A percentile compares a stretch with the other conserved stretches of the same genome.
These are phyloP conservation scores for Hyaloperonospora brassicae DNA, from an alignment of 352 stramenopile species.

Conservation along the genomic window DNA sequence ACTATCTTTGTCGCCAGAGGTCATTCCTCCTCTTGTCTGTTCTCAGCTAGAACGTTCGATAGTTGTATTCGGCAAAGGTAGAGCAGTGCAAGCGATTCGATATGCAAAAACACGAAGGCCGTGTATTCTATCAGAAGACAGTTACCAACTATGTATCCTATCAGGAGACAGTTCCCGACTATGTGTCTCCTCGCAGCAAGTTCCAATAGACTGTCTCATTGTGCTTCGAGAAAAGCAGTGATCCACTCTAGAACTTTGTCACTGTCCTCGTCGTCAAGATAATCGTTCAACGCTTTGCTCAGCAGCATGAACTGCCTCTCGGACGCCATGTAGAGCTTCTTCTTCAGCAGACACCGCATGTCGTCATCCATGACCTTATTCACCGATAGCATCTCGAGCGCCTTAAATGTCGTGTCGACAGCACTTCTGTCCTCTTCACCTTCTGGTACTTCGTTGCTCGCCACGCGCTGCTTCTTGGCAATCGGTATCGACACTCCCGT, in stretches of 20 bases:
- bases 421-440: constrained; percentile 8
- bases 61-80: constrained; percentile 13
- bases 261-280: constrained; percentile 29
- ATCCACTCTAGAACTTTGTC: constrained; percentile 62
- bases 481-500: constrained; percentile 80
- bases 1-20: constrained; percentile 35
- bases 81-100: too few relatives aligned
- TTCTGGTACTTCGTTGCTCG: constrained; percentile 3
- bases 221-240: constrained; percentile 46
- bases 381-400: constrained; percentile 43
- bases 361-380: constrained; percentile 41
- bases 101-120: too few relatives aligned
- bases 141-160: too few relatives aligned
- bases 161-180: neutral
- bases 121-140: neutral
- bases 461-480: constrained; percentile 40
- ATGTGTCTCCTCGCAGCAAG: neutral
- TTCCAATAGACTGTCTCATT: constrained; percentile 6
- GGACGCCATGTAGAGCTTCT: constrained; percentile 41
- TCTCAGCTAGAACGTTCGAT: too few relatives aligned
- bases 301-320: constrained; percentile 54
- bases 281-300: constrained; percentile 39
- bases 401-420: constrained; percentile 26
- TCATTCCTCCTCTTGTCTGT: too few relatives aligned
- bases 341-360: constrained; percentile 48